Evolutionary conservation across 345 rosid species (phyloP), one percentile per base, ranked within the genome.

Genomic region (Linum usitatissimum): DNA sequence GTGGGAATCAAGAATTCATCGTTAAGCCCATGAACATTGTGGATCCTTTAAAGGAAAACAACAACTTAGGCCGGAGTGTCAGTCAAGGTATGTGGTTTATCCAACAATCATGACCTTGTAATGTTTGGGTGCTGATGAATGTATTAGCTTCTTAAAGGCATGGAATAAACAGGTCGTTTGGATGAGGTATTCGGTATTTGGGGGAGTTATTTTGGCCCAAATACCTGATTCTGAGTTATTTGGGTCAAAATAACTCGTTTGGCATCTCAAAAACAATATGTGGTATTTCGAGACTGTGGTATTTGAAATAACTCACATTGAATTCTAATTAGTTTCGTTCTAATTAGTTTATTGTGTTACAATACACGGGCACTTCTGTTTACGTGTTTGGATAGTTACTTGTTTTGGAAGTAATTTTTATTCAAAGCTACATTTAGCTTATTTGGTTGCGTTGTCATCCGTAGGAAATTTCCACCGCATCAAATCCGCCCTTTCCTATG

Each of bases 381-480:
- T 45, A 45, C 51, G 17, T 45, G 51, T 45, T 15, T 45, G 51
- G 17, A 45, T 57, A 39, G 38, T 21, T 36, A 18, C 53, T 28
- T 19, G 14, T 57, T 18, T 30, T 4, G 51, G 23, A 45, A 42
- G 60, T 59, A 40, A 45, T 45, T 45, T 45, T 15, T 12, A 10
- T 45, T 45, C 51, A 45, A 15, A 45, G 14, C 15, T 15, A 10
- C 10, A 15, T 9, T 45, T 10, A 45, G 51, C 51, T 51, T 55
- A 55, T 31, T 57, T 21, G 21, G 9, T 21, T 65, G 4, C 21
- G 20, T 34, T 55, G 42, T 20, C 49, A 48, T 38, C 28, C 4
- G 23, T 70, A 93, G 99, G 90, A 67, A 90, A 83, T 80, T 79
- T 82, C 69, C 76, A 76, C 62, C 79, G 97, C 49, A 74, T 90